Evolutionary conservation across 139 green algal genomes (phyloP).

Genomic region (Pycnococcus provasolii): DNA sequence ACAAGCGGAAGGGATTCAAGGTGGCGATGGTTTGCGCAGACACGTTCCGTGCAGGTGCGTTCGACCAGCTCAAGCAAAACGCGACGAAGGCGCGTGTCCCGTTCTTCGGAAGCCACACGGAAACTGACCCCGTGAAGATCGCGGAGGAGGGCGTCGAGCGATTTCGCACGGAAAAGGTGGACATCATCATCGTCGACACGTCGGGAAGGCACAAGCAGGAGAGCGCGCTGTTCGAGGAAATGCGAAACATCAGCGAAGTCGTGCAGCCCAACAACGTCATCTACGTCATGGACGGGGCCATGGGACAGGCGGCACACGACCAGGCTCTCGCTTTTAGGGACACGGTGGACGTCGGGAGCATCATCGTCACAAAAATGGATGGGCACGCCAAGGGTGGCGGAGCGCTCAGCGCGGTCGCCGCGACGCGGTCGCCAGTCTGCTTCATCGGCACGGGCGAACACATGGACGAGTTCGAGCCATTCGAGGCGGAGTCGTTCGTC

Average conservation of each 20-base stretch:
- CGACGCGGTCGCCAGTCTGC: constrained; percentile 85
- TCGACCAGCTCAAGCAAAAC: constrained; percentile 99
- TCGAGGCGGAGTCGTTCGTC: constrained; percentile 93
- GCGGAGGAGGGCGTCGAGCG: constrained; percentile 75
- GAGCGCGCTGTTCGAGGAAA: constrained; percentile 96
- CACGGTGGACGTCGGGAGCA: constrained; percentile 75
- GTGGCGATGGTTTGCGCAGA: constrained; percentile 92
- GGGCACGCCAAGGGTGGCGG: constrained; percentile 96
- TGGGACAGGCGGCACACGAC: constrained; percentile 91
- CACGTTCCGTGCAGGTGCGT: constrained; percentile 90
- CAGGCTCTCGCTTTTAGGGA: constrained; percentile 95
- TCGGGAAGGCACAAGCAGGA: constrained; percentile 92
- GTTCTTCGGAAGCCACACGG: constrained; percentile 73
- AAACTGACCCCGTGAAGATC: constrained; percentile 91
- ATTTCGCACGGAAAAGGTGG: constrained; percentile 66
- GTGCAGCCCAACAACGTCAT: constrained; percentile 78
- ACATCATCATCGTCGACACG: constrained; percentile 99
- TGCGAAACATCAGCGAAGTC: constrained; percentile 47
- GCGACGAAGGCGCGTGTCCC: constrained; percentile 74
- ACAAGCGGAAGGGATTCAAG: constrained; percentile 96
- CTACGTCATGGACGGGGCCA: constrained; percentile 98
- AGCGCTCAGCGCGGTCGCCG: constrained; percentile 78
- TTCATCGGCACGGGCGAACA: constrained; percentile 95
- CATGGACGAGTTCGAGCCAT: constrained; percentile 97
- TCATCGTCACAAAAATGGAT: constrained; percentile 99